Conservation (phyloP, 768 basidiomycete species). For the Leccinellum albellum region DNA sequence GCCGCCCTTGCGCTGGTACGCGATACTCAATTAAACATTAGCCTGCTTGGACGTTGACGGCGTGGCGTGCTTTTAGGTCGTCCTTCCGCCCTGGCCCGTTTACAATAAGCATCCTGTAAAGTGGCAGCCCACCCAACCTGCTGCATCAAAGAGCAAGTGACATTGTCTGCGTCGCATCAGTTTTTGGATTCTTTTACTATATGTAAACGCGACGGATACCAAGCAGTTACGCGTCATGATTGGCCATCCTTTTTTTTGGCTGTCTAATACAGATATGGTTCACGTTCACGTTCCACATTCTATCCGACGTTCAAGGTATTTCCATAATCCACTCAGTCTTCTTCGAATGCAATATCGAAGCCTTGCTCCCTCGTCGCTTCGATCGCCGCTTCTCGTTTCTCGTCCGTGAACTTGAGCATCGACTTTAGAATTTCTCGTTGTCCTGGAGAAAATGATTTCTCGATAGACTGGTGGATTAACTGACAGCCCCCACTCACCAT, state of each 20-base stretch:
- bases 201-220: not conserved
- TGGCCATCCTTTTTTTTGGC: too few relatives aligned
- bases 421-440: too few relatives aligned
- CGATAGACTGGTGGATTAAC: too few relatives aligned
- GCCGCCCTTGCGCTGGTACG: conserved; percentile 22
- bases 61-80: conserved; percentile 35
- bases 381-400: conserved; percentile 47
- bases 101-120: conserved; percentile 22
- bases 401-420: conserved; percentile 43
- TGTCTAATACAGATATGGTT: too few relatives aligned
- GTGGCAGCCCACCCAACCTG: conserved; percentile 22
- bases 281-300: too few relatives aligned
- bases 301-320: too few relatives aligned
- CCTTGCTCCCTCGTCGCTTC: conserved; percentile 49
- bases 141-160: conserved; percentile 21
- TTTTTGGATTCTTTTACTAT: not conserved
- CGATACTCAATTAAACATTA: too few relatives aligned
- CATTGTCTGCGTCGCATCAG: not conserved
- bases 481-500: conserved; percentile 54
- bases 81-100: conserved; percentile 69
- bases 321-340: conserved; percentile 1
- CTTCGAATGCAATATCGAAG: conserved; percentile 47
- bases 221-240: too few relatives aligned
- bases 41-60: not conserved
- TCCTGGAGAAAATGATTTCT: not conserved